Evolutionary conservation across 768 basidiomycete species (phyloP), one percentile per base, ranked within the genome.

Genomic region (Termitomyces sp.): DNA sequence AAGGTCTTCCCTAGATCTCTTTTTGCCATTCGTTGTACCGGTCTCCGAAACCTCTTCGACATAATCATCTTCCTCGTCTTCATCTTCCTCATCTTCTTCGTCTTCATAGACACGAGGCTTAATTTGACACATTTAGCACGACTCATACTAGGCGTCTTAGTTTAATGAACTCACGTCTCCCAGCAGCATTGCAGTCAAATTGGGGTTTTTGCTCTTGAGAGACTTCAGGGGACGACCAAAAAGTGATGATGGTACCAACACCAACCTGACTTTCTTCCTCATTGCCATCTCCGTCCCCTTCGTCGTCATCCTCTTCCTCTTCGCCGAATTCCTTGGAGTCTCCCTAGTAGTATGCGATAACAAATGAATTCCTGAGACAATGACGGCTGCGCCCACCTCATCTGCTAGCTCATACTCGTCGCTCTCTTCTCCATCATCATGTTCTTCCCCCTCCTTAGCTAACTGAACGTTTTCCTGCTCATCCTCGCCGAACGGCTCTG

Each of bases 1-100:
- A 20, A 71, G 64, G 31, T 76, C 71, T 18, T 73, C 69, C 54
- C 71, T 68, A 9, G 62, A 62, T 56, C 76, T 71, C 63, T 78
- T 78, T 66, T 75, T 74, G 39, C 59, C 47, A 36, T 52, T 70
- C 26, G 63, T 32, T 26, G 63, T 59, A 39, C 62, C 50, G 26
- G 62, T 37, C 6, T 52, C 16, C 10, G 37, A 64, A 16, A 57
- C 52, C 8, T 56, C 62, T 56, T 58, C 60, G 27, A 47, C 42
- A 26, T 63, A 56, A 16, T 64, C 63, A 13, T 60, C 65, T 13
- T 59, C 63, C 18, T 68, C 68, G 9, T 64, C 65, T 3, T 69
- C 68, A 16, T 69, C 68, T 10, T 66, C 70, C 6, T 71, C 71
- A 6, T 72, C 71, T 8, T 71, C 72, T n/a, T 74, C 72, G 1